Evolutionary conservation across 2,329 filamentous ascomycete genomes (phyloP), one percentile per base, ranked within the genome.

Genomic region (Xylariales sp.): DNA sequence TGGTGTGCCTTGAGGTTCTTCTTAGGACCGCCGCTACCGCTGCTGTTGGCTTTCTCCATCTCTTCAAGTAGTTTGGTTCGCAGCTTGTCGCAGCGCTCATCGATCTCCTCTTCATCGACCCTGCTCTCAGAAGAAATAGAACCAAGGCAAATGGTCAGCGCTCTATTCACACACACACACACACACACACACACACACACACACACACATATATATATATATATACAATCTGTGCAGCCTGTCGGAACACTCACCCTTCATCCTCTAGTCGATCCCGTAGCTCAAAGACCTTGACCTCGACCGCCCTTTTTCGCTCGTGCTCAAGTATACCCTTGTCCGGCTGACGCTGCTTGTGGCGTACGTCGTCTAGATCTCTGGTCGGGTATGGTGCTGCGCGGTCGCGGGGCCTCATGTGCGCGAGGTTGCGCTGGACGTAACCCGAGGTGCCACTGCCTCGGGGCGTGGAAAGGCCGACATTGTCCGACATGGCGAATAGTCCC

Each of bases 371-470:
- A 55, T 86, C 80, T 45, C 79, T 61, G n/a, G n/a, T n/a, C 21
- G 81, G 78, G 63, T 95, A 95, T 0, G 89, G 90, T 14, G 82
- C 81, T 42, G 71, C 75, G 53, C 80, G 77, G 66, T 95, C 88
- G 65, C 91, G 89, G 20, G 87, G 89, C 57, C 77, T 81, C 52
- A 96, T 81, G 58, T 91, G 83, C 14, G 93, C 93, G 24, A 89
- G 80, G 69, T 97, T 98, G 63, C 89, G 88, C 66, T 97, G 91
- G 40, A 98, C 91, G 61, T 97, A 97, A 59, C 93, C 93, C 1
- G 91, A 97, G 40, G 93, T 98, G 33, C 93, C 93, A 59, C 87
- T 95, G 50, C 93, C 93, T 55, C 93, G 84, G 4, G 93, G 93
- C 5, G 93, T 98, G 40, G 85, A 82, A 54, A 98, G 88, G 41